A percentile compares a stretch with the other conserved stretches of the same genome.
These are phyloP conservation scores for Quercus lobata DNA, from an alignment of 331 rosid species.

Conservation along the genomic window DNA sequence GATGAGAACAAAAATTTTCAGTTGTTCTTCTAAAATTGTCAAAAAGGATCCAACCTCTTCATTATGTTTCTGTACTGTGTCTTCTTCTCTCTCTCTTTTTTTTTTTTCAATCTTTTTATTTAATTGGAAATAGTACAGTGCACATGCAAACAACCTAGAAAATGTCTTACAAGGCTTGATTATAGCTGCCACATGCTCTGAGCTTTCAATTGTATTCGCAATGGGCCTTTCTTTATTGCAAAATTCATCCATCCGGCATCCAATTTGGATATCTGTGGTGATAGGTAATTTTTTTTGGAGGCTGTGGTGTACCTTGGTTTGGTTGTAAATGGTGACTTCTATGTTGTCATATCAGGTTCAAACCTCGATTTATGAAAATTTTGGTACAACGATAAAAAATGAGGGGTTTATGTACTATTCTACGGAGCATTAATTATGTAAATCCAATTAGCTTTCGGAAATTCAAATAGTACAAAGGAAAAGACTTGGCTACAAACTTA, in stretches of 20 bases:
- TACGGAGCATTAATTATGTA: too few relatives aligned
- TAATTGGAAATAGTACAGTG: conserved; percentile 31
- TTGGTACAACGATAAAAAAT: too few relatives aligned
- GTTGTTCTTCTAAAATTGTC: conserved; percentile 12
- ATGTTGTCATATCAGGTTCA: too few relatives aligned
- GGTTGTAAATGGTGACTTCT: too few relatives aligned
- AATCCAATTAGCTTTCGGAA: too few relatives aligned
- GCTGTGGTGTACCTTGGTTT: too few relatives aligned
- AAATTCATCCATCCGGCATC: not conserved
- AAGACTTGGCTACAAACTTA: too few relatives aligned
- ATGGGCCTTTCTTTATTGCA: not conserved
- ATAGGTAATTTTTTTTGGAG: not conserved
- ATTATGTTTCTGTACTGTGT: conserved; percentile 16
- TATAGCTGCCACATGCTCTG: conserved; percentile 43
- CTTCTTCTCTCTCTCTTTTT: conserved; percentile 15
- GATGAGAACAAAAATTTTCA: not conserved
- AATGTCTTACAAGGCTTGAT: conserved; percentile 27
- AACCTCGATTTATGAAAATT: too few relatives aligned
- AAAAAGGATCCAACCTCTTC: conserved; percentile 17
- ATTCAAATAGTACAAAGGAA: too few relatives aligned
- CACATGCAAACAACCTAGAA: conserved; percentile 53
- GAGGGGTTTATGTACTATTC: too few relatives aligned
- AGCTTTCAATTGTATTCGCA: not conserved
- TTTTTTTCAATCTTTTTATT: not conserved
- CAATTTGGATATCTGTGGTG: not conserved